A percentile compares a stretch with the other conserved stretches of the same genome.
These are phyloP conservation scores for Fusarium sp. DNA, from an alignment of 2,329 filamentous ascomycete genomes.

Conservation along the genomic window DNA sequence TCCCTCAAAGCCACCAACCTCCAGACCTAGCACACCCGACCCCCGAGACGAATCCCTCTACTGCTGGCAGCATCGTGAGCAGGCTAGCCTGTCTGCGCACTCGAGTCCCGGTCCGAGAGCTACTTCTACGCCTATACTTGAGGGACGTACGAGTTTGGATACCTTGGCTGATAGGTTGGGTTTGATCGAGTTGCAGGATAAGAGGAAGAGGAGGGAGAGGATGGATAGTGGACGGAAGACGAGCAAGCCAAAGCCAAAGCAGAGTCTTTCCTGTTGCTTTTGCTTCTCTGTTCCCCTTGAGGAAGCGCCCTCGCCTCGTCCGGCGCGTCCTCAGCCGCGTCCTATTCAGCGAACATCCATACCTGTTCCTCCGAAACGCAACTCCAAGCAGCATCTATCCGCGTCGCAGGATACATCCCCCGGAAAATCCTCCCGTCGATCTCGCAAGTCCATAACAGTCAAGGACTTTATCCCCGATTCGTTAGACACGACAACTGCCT, in stretches of 20 bases:
- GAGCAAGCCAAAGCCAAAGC: slow-evolving; percentile 39
- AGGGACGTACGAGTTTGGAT: slow-evolving; percentile 83
- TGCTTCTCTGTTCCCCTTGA: slow-evolving; percentile 65
- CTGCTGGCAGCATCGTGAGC: slow-evolving; percentile 96
- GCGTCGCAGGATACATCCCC: slow-evolving; percentile 43
- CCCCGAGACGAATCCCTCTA: slow-evolving; percentile 74
- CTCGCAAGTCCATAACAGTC: slow-evolving; percentile 51
- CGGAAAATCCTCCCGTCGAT: slow-evolving; percentile 46
- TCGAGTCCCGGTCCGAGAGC: slow-evolving; percentile 60
- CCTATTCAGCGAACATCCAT: slow-evolving; percentile 56
- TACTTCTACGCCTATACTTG: slow-evolving; percentile 65
- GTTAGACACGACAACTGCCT: slow-evolving; percentile 75
- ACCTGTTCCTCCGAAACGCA: slow-evolving; percentile 31
- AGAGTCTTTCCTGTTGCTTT: slow-evolving; percentile 59
- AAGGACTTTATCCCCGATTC: slow-evolving; percentile 73
- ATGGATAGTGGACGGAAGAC: slow-evolving; percentile 40
- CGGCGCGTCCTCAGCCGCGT: slow-evolving; percentile 59
- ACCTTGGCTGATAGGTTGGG: slow-evolving; percentile 85
- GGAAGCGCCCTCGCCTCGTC: slow-evolving; percentile 54
- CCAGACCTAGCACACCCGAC: slow-evolving; percentile 53
- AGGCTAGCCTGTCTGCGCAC: slow-evolving; percentile 68
- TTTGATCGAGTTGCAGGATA: slow-evolving; percentile 72
- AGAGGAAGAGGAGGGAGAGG: slow-evolving; percentile 43
- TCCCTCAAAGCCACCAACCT: slow-evolving; percentile 49
- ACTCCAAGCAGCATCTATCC: slow-evolving; percentile 32